Conservation (phyloP, 805 yeast species). For the Ogataea paradorogensis region DNA sequence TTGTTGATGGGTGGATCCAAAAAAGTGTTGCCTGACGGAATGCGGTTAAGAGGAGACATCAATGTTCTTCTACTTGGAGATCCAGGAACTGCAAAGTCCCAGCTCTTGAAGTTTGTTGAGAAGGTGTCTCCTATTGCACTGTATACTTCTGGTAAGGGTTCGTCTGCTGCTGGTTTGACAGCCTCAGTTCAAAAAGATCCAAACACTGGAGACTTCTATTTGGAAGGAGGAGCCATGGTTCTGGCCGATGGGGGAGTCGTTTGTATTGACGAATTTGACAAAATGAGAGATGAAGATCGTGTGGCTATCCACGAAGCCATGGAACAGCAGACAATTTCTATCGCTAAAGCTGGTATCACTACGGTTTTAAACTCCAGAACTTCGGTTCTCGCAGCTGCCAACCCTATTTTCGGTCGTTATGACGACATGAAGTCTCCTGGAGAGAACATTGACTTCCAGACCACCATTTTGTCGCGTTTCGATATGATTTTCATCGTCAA, state of each 20-base stretch:
- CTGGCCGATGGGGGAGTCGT: conserved; percentile 99
- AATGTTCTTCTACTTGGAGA: conserved; percentile 93
- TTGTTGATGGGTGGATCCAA: conserved; percentile 92
- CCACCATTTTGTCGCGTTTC: conserved; percentile 93
- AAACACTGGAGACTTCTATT: conserved; percentile 81
- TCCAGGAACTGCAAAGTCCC: conserved; percentile 99
- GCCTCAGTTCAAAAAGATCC: conserved; percentile 96
- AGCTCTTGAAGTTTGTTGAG: conserved; percentile 89
- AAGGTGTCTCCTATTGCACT: conserved; percentile 92
- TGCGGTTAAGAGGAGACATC: conserved; percentile 95
- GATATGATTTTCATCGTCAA: conserved; percentile 98
- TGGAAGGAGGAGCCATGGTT: conserved; percentile 99
- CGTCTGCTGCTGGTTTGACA: conserved; percentile 99
- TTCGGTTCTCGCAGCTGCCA: conserved; percentile 95
- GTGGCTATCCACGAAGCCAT: conserved; percentile 99
- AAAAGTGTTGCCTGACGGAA: conserved; percentile 89
- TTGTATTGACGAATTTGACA: conserved; percentile 98
- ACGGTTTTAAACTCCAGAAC: conserved; percentile 96
- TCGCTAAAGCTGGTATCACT: conserved; percentile 98
- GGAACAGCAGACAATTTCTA: conserved; percentile 99
- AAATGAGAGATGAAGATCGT: conserved; percentile 98
- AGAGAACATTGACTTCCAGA: conserved; percentile 96
- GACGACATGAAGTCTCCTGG: conserved; percentile 97
- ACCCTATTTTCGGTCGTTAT: conserved; percentile 94
- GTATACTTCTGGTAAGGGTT: conserved; percentile 98